Conservation (phyloP, 2,329 filamentous ascomycete species). For the Furcasterigmium furcatum region DNA sequence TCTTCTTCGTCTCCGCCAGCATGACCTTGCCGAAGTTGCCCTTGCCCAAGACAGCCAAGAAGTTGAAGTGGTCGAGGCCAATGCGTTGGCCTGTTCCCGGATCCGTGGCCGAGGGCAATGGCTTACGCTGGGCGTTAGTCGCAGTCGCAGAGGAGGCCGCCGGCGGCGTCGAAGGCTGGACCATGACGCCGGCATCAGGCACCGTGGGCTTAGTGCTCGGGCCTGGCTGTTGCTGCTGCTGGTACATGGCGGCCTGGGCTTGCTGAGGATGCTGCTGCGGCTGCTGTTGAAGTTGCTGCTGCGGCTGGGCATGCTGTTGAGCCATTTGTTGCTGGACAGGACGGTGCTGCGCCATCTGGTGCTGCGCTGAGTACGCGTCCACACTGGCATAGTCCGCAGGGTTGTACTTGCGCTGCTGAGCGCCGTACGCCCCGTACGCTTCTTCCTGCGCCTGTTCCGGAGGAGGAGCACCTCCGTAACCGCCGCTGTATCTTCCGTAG, state of each 20-base stretch:
- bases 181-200: conserved; percentile 23
- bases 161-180: conserved; percentile 26
- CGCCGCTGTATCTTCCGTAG: conserved; percentile 27
- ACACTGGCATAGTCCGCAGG: conserved; percentile 72
- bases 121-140: conserved; percentile 35
- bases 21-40: conserved; percentile 99
- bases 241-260: conserved; percentile 20
- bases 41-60: conserved; percentile 95
- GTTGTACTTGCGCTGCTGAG: conserved; percentile 67
- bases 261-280: conserved; percentile 30
- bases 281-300: conserved; percentile 22
- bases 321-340: conserved; percentile 26
- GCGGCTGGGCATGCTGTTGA: conserved; percentile 21
- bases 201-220: conserved; percentile 13
- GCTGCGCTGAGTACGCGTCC: conserved; percentile 38
- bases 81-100: conserved; percentile 79
- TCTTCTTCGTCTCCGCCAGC: conserved; percentile 93
- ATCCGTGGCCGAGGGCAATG: conserved; percentile 67
- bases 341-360: conserved; percentile 18
- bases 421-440: conserved; percentile 26
- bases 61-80: conserved; percentile 97
- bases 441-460: conserved; percentile 19
- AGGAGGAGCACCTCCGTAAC: conserved; percentile 20
- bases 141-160: conserved; percentile 13
- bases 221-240: conserved; percentile 24